Evolutionary conservation across 371 early-diverging fungal genomes (phyloP).

Genomic region (Blakeslea trispora): DNA sequence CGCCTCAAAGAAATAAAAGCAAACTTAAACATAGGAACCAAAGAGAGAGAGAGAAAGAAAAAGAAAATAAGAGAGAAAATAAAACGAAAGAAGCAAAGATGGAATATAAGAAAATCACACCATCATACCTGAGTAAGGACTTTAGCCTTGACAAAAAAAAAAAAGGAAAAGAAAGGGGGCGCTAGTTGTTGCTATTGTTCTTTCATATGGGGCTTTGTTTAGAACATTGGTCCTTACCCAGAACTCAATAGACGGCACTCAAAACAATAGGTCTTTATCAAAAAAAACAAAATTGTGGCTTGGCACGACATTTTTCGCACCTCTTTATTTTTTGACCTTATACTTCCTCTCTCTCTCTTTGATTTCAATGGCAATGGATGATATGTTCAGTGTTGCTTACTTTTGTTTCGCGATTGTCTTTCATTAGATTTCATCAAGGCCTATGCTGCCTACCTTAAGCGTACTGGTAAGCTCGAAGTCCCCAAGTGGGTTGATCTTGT

Average conservation of each 20-base stretch:
- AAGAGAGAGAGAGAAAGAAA: not conserved
- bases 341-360: slow-evolving; percentile 1
- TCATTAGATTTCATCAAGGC: slow-evolving; percentile 84
- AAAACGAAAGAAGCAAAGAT: not conserved
- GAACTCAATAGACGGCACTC: not conserved
- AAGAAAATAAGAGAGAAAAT: not conserved
- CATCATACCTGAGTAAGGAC: too few species aligned
- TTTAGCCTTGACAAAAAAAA: too few species aligned
- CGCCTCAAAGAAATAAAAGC: slow-evolving; percentile 13
- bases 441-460: slow-evolving; percentile 96
- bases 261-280: too few species aligned
- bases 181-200: too few species aligned
- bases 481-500: slow-evolving; percentile 97
- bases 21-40: not conserved
- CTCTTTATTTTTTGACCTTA: too few species aligned
- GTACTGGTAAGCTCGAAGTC: slow-evolving; percentile 94
- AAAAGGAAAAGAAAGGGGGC: too few species aligned
- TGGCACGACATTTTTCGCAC: slow-evolving; percentile 17
- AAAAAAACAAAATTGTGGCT: slow-evolving; percentile 16
- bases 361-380: not conserved
- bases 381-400: not conserved
- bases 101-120: too few species aligned
- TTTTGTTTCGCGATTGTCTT: not conserved
- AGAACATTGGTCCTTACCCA: not conserved
- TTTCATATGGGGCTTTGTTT: not conserved